These are phyloP conservation scores for Megacollybia marginata DNA, from an alignment of 768 basidiomycete species.

Conservation along the genomic window DNA sequence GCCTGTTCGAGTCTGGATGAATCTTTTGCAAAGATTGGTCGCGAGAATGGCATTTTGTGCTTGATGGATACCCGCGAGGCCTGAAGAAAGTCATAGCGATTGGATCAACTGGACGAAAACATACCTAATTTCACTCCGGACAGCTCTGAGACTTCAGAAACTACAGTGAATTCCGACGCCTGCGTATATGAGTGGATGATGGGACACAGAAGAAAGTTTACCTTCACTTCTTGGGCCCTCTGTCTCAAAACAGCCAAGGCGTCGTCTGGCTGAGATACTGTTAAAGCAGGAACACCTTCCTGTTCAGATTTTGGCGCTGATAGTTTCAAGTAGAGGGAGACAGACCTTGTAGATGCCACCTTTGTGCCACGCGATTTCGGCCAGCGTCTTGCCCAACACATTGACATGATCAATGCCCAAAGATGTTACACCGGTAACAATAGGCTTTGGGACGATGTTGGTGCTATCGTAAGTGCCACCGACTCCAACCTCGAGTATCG, in stretches of 20 bases:
- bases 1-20: slow-evolving; percentile 37
- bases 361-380: slow-evolving; percentile 92
- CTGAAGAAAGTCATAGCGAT: slow-evolving; percentile 28
- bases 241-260: slow-evolving; percentile 61
- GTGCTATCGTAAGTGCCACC: slow-evolving; percentile 94
- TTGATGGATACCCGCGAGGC: slow-evolving; percentile 84
- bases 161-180: slow-evolving; percentile 64
- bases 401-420: slow-evolving; percentile 89
- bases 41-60: slow-evolving; percentile 84
- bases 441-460: slow-evolving; percentile 85
- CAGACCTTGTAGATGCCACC: slow-evolving; percentile 91
- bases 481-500: slow-evolving; percentile 93
- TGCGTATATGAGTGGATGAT: slow-evolving; percentile 16
- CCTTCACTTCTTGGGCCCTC: slow-evolving; percentile 62
- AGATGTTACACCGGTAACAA: slow-evolving; percentile 86
- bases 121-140: slow-evolving; percentile 55
- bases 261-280: slow-evolving; percentile 68
- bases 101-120: neutral
- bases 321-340: neutral
- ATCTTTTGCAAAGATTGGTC: slow-evolving; percentile 59
- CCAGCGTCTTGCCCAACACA: slow-evolving; percentile 81
- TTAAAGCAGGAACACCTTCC: slow-evolving; percentile 80
- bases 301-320: slow-evolving; percentile 17
- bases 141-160: slow-evolving; percentile 45
- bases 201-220: slow-evolving; percentile 15